Conservation (phyloP, 83 land plant species). For the Larix sibirica region DNA sequence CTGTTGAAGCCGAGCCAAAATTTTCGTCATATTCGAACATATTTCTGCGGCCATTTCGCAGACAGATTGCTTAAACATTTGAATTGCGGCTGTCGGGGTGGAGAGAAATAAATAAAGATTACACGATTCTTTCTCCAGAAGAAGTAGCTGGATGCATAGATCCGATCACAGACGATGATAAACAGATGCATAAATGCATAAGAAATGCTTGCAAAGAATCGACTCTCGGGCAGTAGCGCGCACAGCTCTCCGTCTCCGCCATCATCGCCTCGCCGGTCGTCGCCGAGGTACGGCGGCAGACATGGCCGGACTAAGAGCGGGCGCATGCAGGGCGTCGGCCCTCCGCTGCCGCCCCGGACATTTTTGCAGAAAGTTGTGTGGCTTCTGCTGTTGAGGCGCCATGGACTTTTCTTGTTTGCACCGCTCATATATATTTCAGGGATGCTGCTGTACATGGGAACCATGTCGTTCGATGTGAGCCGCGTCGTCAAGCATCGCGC, state of each 20-base stretch:
- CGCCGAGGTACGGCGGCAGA: conserved; percentile 34
- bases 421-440: conserved; percentile 80
- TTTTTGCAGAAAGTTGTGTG: conserved; percentile 54
- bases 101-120: background rate
- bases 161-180: background rate
- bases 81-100: background rate
- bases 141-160: background rate
- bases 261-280: conserved; percentile 39
- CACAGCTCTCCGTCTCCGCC: conserved; percentile 36
- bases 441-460: conserved; percentile 89
- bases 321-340: conserved; percentile 14
- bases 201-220: conserved; percentile 30
- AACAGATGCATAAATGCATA: background rate
- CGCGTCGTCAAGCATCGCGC: conserved; percentile 18
- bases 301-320: conserved; percentile 25
- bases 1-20: background rate
- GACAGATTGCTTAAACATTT: background rate
- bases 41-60: background rate
- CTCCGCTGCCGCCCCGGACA: conserved; percentile 19
- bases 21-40: background rate
- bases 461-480: conserved; percentile 43
- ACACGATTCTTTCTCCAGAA: background rate
- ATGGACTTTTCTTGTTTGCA: conserved; percentile 75
- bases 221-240: conserved; percentile 40
- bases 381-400: conserved; percentile 64